Evolutionary conservation across 2,329 filamentous ascomycete species (phyloP).

Genomic region (Rhynchosporium secalis): DNA sequence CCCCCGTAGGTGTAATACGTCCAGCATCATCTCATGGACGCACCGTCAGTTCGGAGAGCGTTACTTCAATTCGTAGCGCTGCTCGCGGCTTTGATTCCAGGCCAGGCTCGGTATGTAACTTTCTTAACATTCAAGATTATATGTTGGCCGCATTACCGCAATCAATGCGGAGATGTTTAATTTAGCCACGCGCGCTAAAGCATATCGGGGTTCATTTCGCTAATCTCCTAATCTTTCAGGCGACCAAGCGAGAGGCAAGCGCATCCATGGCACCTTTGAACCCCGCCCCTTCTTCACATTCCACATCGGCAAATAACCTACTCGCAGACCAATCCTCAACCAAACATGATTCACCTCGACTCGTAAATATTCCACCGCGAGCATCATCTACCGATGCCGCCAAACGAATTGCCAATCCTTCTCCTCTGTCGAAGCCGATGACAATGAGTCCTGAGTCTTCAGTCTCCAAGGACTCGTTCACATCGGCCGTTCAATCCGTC

Average conservation of each 20-base stretch:
- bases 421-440: slow-evolving; percentile 71
- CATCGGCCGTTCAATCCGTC: slow-evolving; percentile 41
- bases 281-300: slow-evolving; percentile 48
- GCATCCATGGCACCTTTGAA: slow-evolving; percentile 41
- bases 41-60: slow-evolving; percentile 65
- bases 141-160: slow-evolving; percentile 24
- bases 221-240: slow-evolving; percentile 54
- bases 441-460: slow-evolving; percentile 58
- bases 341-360: slow-evolving; percentile 55
- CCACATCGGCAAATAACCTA: slow-evolving; percentile 27
- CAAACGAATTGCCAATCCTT: slow-evolving; percentile 67
- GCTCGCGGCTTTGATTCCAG: slow-evolving; percentile 57
- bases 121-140: slow-evolving; percentile 16
- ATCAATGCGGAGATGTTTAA: slow-evolving; percentile 26
- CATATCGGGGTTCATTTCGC: slow-evolving; percentile 29
- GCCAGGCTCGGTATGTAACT: slow-evolving; percentile 63
- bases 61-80: slow-evolving; percentile 56
- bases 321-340: slow-evolving; percentile 47
- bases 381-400: slow-evolving; percentile 59
- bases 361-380: slow-evolving; percentile 60
- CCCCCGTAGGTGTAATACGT: slow-evolving; percentile 33
- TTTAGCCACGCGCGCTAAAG: slow-evolving; percentile 39
- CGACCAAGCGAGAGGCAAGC: slow-evolving; percentile 58
- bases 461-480: slow-evolving; percentile 45
- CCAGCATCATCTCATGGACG: slow-evolving; percentile 37